Evolutionary conservation across 202 grass and related monocot species (phyloP).

Genomic region (Zoysia matrella): DNA sequence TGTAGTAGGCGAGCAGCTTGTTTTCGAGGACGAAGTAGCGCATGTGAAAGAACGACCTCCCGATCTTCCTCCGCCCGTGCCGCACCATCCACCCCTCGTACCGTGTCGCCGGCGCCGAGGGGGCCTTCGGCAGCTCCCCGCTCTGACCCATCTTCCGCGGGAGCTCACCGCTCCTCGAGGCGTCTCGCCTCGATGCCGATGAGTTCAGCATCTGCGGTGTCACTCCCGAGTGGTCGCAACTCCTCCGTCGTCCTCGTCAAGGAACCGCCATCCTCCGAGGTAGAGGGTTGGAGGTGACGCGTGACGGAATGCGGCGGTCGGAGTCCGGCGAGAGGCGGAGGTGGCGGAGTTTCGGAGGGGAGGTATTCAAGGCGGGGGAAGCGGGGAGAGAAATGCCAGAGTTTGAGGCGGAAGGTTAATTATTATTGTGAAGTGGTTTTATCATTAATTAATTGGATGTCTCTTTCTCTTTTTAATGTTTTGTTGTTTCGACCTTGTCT

Average conservation of each 20-base stretch:
- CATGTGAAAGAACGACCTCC: conserved; percentile 74
- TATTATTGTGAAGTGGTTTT: background rate
- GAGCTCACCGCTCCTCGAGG: conserved; percentile 33
- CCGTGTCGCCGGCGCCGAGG: conserved; percentile 26
- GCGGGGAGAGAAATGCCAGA: conserved; percentile 15
- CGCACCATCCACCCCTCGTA: conserved; percentile 88
- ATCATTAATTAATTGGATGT: conserved; percentile 20
- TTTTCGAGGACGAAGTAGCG: conserved; percentile 87
- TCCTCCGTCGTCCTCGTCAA: conserved; percentile 28
- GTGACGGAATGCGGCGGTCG: background rate
- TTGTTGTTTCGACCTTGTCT: conserved; percentile 2
- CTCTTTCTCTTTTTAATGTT: background rate
- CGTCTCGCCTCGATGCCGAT: conserved; percentile 40
- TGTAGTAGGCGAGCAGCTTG: conserved; percentile 77
- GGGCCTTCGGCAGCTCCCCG: conserved; percentile 37
- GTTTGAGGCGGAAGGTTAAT: conserved; percentile 19
- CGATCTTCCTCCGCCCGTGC: conserved; percentile 83
- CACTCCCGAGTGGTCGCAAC: background rate
- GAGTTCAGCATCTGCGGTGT: conserved; percentile 34
- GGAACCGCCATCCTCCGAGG: background rate
- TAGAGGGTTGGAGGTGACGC: background rate
- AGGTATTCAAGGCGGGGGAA: conserved; percentile 6
- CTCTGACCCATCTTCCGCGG: conserved; percentile 36
- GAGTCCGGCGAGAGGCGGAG: conserved; percentile 40
- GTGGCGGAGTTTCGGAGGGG: background rate